These are phyloP conservation scores for Fusarium tjaetaba DNA, from an alignment of 2,329 filamentous ascomycete species.

Conservation along the genomic window DNA sequence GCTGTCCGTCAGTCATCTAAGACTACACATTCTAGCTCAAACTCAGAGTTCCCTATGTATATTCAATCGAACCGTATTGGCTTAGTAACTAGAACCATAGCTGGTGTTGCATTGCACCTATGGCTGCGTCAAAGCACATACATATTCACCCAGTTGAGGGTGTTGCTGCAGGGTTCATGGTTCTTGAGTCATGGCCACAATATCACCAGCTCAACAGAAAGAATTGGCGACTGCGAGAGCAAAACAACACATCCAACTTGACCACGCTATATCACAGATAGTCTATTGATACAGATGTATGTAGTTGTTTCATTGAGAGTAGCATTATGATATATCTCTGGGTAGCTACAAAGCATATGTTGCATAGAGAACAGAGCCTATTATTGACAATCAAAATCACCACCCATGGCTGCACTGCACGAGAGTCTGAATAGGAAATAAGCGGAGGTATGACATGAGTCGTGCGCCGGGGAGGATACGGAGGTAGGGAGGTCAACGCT, in stretches of 20 bases:
- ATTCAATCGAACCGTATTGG: not conserved
- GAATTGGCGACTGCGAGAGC: not conserved
- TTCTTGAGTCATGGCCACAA: constrained; percentile 12
- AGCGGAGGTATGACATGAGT: constrained; percentile 24
- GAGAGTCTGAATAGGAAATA: constrained; percentile 3
- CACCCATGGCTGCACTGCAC: not conserved
- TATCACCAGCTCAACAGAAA: not conserved
- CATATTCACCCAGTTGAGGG: not conserved
- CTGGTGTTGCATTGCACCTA: not conserved
- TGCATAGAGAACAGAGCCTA: not conserved
- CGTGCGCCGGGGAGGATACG: constrained; percentile 17
- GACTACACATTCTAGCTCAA: not conserved
- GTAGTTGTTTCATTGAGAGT: not conserved
- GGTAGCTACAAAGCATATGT: not conserved
- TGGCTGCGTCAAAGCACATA: constrained; percentile 19
- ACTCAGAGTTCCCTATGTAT: not conserved
- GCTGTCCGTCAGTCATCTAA: too few relatives aligned
- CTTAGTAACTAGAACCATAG: not conserved
- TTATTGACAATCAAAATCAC: not conserved
- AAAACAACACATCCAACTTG: not conserved
- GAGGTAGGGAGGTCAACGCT: not conserved
- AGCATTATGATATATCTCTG: not conserved
- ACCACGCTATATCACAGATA: not conserved
- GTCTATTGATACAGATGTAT: not conserved
- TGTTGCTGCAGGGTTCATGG: constrained; percentile 11